Conservation (phyloP, 2,329 filamentous ascomycete species). For the Penicillium aurantiogriseum region DNA sequence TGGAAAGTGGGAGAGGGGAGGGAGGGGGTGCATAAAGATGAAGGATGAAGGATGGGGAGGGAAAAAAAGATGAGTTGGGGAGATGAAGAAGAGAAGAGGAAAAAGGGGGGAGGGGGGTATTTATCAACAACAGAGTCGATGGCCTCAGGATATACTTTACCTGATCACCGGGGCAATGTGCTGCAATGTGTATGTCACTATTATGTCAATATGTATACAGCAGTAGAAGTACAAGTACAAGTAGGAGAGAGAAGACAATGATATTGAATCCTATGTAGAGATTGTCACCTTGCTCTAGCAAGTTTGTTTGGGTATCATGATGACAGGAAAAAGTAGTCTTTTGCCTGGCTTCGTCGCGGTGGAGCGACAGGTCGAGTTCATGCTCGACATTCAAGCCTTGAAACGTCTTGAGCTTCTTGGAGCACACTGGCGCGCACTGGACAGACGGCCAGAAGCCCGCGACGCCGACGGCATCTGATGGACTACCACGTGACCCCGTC, state of each 20-base stretch:
- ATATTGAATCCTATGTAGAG: constrained; percentile 7
- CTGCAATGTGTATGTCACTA: background rate
- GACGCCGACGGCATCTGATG: constrained; percentile 2
- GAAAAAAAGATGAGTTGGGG: background rate
- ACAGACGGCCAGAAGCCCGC: constrained; percentile 7
- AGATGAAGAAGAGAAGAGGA: constrained; percentile 7
- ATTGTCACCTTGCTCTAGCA: constrained; percentile 8
- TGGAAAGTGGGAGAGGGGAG: background rate
- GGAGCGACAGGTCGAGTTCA: constrained; percentile 6
- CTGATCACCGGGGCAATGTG: background rate
- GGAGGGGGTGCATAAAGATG: background rate
- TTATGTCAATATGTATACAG: background rate
- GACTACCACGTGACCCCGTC: constrained; percentile 2
- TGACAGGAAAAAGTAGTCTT: constrained; percentile 5
- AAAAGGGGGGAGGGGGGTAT: background rate
- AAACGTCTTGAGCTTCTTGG: background rate
- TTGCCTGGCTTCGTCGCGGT: background rate
- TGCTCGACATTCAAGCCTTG: constrained; percentile 4
- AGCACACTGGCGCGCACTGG: constrained; percentile 8
- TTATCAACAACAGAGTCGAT: background rate
- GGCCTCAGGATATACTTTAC: background rate
- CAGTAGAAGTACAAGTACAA: background rate
- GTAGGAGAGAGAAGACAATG: background rate
- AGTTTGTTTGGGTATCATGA: constrained; percentile 8
- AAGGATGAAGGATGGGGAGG: background rate